Evolutionary conservation across 2,329 filamentous ascomycete species (phyloP), one percentile per base, ranked within the genome.

Genomic region (Cladosporium sp.): DNA sequence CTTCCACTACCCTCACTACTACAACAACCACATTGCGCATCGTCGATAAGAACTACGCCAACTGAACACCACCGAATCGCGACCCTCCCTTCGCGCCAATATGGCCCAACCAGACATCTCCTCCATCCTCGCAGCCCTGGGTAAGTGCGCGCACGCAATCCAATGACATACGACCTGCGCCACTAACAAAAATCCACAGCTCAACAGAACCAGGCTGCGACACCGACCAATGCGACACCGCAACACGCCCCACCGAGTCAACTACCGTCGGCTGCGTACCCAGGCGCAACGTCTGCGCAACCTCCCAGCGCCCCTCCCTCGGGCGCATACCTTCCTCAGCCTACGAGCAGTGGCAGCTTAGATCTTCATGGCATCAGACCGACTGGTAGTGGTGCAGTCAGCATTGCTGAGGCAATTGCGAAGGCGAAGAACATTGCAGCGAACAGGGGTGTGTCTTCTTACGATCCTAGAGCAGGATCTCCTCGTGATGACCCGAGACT

Each of bases 371-470:
- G 86, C 64, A 91, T 95, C 75, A 90, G 91, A 73, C 92, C 92
- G 5, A 85, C 90, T 64, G 92, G 86, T 75, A 91, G 91, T 32
- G 92, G 92, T 66, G 92, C 90, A 23, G 89, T 96, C 71, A 94
- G 89, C 77, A 89, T 96, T 69, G 86, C 90, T 66, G 92, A 96
- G 76, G 91, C 92, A 58, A 89, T 96, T 72, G 91, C 92, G 46
- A 92, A 93, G 76, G 92, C 92, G 56, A 91, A 91, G 76, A 90
- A 89, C 49, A 91, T 91, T 77, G 91, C 92, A 48, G 88, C 90
- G 32, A 89, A 94, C 76, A 91, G 92, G 75, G 91, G 91, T 67
- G 82, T 92, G 58, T 71, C 77, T 25, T 83, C 82, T 67, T 82
- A 82, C 68, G 79, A 79, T 51, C 77, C 78, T 65, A 75, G 78